A percentile compares a stretch with the other conserved stretches of the same genome.
phyloP scores from a whole-genome alignment of 2,329 filamentous ascomycete genomes.

The Colletotrichum lentis region DNA sequence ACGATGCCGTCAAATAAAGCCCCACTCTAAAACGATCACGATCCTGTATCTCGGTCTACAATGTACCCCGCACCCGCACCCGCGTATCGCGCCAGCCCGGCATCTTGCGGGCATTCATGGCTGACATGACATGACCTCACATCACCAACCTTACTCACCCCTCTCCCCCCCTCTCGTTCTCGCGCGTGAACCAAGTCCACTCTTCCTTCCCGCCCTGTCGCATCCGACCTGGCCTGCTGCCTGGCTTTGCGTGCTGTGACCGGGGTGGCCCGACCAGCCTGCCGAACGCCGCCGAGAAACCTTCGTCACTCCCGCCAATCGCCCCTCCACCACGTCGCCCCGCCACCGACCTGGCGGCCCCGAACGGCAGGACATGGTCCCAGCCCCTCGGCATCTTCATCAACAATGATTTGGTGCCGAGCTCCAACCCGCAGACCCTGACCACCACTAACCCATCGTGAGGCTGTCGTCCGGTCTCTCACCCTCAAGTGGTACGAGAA shows the following conservation, averaged over 20 bases:
- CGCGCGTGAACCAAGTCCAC: slow-evolving; percentile 26
- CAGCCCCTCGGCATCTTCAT: slow-evolving; percentile 84
- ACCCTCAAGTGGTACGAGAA: too few relatives aligned
- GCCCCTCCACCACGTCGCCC: slow-evolving; percentile 7
- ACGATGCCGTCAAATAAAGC: not conserved
- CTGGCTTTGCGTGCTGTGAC: slow-evolving; percentile 11
- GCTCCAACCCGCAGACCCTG: slow-evolving; percentile 70
- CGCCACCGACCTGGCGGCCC: slow-evolving; percentile 70
- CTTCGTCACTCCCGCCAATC: not conserved
- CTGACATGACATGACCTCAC: slow-evolving; percentile 31
- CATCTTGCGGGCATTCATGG: slow-evolving; percentile 1
- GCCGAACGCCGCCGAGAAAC: slow-evolving; percentile 2
- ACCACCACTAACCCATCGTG: slow-evolving; percentile 75
- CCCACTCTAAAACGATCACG: slow-evolving; percentile 10
- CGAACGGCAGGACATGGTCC: slow-evolving; percentile 76
- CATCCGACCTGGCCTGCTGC: slow-evolving; percentile 22
- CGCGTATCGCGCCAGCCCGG: slow-evolving; percentile 1
- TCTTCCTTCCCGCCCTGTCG: not conserved
- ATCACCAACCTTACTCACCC: not conserved
- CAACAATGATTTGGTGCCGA: slow-evolving; percentile 80
- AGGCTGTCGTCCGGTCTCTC: slow-evolving; percentile 37
- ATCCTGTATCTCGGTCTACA: slow-evolving; percentile 10
- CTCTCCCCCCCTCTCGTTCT: slow-evolving; percentile 25
- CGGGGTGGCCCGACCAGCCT: slow-evolving; percentile 14
- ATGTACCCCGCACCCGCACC: slow-evolving; percentile 1